These are phyloP conservation scores for Macadamia tetraphylla DNA, from an alignment of 164 flowering plant species.

Conservation along the genomic window DNA sequence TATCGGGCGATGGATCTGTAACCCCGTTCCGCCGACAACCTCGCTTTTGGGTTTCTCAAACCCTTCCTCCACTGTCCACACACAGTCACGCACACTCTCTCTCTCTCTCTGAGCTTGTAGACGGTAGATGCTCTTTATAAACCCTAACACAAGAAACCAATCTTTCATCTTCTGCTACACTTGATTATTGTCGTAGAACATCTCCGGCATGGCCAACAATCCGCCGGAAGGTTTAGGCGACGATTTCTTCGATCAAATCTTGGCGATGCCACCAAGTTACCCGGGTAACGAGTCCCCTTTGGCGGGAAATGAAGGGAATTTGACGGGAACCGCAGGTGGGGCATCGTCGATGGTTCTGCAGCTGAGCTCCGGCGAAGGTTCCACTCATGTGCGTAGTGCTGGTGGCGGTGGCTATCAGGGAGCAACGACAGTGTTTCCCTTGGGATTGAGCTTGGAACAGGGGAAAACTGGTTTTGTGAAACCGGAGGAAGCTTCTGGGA, in stretches of 20 bases:
- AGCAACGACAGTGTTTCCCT: slow-evolving; percentile 42
- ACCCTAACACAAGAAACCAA: background rate
- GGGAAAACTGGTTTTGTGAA: slow-evolving; percentile 54
- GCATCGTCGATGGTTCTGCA: slow-evolving; percentile 55
- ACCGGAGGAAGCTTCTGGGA: slow-evolving; percentile 59
- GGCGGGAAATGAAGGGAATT: slow-evolving; percentile 30
- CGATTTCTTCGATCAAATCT: slow-evolving; percentile 81
- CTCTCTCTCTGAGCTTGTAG: no score
- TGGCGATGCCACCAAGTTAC: slow-evolving; percentile 51
- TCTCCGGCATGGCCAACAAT: slow-evolving; percentile 50
- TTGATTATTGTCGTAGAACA: background rate
- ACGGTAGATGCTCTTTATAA: slow-evolving; percentile 17
- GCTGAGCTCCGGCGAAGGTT: slow-evolving; percentile 51
- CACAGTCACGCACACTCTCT: background rate
- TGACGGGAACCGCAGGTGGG: slow-evolving; percentile 22
- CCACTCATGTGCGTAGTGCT: slow-evolving; percentile 15
- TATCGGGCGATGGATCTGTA: slow-evolving; percentile 21
- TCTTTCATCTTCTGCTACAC: background rate
- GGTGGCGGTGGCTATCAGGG: slow-evolving; percentile 31
- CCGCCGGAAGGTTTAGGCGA: slow-evolving; percentile 52
- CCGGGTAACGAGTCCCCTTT: slow-evolving; percentile 30
- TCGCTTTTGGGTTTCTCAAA: slow-evolving; percentile 8
- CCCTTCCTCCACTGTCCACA: background rate
- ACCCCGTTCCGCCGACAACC: slow-evolving; percentile 15
- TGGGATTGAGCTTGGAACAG: slow-evolving; percentile 80